These are phyloP conservation scores for Hypoxylon sp. DNA, from an alignment of 2,329 filamentous ascomycete genomes.

Conservation along the genomic window DNA sequence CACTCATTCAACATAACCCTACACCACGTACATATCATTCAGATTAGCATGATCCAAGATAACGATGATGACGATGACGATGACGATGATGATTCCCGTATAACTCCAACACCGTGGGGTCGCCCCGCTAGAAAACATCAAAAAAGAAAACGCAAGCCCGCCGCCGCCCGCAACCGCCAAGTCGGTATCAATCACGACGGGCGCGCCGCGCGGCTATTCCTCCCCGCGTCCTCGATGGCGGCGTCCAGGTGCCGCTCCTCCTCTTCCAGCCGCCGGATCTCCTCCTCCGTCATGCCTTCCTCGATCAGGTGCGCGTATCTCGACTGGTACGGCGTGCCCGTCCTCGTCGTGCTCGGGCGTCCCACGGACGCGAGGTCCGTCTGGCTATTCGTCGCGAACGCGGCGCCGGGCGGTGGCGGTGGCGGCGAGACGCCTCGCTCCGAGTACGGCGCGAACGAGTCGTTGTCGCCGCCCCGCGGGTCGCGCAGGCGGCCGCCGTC, in stretches of 20 bases:
- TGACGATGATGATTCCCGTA: constrained; percentile 10
- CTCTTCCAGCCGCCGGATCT: constrained; percentile 67
- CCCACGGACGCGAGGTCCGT: constrained; percentile 31
- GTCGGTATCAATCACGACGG: constrained; percentile 21
- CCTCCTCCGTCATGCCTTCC: constrained; percentile 70
- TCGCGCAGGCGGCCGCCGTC: constrained; percentile 30
- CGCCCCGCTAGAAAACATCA: constrained; percentile 19
- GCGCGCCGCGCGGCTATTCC: constrained; percentile 19
- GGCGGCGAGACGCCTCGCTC: constrained; percentile 45
- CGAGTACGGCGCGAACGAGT: constrained; percentile 52
- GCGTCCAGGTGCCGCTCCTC: constrained; percentile 69
- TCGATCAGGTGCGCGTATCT: constrained; percentile 67
- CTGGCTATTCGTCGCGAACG: constrained; percentile 31
- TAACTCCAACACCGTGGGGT: constrained; percentile 27
- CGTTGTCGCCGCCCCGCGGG: constrained; percentile 32
- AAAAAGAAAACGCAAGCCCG: too few relatives aligned
- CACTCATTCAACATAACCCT: constrained; percentile 2
- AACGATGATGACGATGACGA: constrained; percentile 1
- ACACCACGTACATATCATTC: constrained; percentile 19
- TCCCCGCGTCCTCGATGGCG: constrained; percentile 64
- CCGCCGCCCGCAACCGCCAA: too few relatives aligned
- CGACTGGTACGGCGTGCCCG: constrained; percentile 47
- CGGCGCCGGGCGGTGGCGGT: constrained; percentile 16
- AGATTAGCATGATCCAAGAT: constrained; percentile 27
- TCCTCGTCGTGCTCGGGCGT: constrained; percentile 25